Conservation (phyloP, 495 filamentous ascomycete species). For the Niebla homalea region DNA sequence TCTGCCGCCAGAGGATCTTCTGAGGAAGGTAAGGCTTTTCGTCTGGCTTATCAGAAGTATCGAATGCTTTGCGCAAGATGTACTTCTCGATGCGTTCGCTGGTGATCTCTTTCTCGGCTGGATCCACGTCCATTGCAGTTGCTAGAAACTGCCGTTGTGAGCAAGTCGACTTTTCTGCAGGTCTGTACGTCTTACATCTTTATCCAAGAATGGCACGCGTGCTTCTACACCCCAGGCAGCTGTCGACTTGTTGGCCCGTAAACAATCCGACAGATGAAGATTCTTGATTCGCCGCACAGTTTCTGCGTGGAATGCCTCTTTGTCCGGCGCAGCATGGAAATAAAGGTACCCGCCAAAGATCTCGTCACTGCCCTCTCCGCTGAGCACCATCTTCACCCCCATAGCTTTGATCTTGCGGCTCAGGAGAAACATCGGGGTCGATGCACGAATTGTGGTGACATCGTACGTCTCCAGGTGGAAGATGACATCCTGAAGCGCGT, state of each 20-base stretch:
- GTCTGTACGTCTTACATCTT: slow-evolving; percentile 39
- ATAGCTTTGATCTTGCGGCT: slow-evolving; percentile 97
- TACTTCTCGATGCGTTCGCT: slow-evolving; percentile 90
- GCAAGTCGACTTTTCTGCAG: neutral
- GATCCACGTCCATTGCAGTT: slow-evolving; percentile 81
- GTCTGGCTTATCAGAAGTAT: slow-evolving; percentile 72
- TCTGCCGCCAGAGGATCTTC: slow-evolving; percentile 93
- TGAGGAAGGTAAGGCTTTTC: slow-evolving; percentile 76
- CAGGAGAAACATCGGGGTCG: slow-evolving; percentile 96
- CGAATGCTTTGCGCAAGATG: slow-evolving; percentile 92
- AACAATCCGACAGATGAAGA: slow-evolving; percentile 86
- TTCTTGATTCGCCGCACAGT: slow-evolving; percentile 87
- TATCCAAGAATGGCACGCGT: slow-evolving; percentile 95
- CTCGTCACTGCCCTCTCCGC: slow-evolving; percentile 91
- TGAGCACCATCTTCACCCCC: slow-evolving; percentile 98
- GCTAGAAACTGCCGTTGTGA: slow-evolving; percentile 65
- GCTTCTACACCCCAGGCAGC: slow-evolving; percentile 98
- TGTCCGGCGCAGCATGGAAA: slow-evolving; percentile 87
- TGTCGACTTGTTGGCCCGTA: slow-evolving; percentile 97
- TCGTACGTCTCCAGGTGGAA: slow-evolving; percentile 96
- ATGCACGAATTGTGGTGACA: slow-evolving; percentile 95
- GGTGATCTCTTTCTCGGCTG: slow-evolving; percentile 86
- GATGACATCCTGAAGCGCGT: slow-evolving; percentile 92
- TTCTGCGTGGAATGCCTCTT: slow-evolving; percentile 85
- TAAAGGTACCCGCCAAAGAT: slow-evolving; percentile 98